Evolutionary conservation across 1,284 basidiomycete genomes (phyloP), one percentile per base, ranked within the genome.

Genomic region (Pulveroboletus ridleyi): DNA sequence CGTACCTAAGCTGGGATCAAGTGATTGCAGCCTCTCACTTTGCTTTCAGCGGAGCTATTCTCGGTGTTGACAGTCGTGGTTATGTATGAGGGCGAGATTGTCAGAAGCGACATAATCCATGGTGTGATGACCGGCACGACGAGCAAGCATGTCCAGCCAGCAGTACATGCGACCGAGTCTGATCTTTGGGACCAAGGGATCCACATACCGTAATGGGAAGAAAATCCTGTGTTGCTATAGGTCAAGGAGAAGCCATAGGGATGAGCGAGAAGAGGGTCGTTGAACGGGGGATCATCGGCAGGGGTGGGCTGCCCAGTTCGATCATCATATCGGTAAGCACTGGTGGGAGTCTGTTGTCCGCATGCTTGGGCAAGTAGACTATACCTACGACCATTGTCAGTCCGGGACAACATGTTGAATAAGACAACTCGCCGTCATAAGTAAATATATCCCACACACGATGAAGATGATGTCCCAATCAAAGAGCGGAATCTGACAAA

Each of bases 81-180:
- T 67, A n/a, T 72, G 66, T 22, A 64, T 59, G 14, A 44, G 44
- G 1, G 64, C 65, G 5, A 78, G 53, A 33, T 77, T 72, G 55
- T 75, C 74, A 18, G 66, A 65, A 11, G 44, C 56, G 58, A 75
- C 18, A 60, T 76, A 72, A 52, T 76, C 76, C 68, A 77, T 72
- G 39, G 67, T 75, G n/a, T 68, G 76, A 53, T 58, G 66, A 25
- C 55, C 58, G 11, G 64, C 60, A 23, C 67, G 74, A 23, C 76
- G 74, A 0, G 66, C 61, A 20, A 75, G 71, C 2, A 65, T 41
- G 20, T 75, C 76, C 10, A 75, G 58, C 1, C 73, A 59, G 39
- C 74, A 64, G 62, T 77, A 75, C 69, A 74, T 62, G 22, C 67
- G 62, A 8, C 68, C 52, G 18, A 73, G 39, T 55, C 58, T 69